Base-by-base conservation (phyloP, 106 monocot genomes). In the Cymbidium sinense region DNA sequence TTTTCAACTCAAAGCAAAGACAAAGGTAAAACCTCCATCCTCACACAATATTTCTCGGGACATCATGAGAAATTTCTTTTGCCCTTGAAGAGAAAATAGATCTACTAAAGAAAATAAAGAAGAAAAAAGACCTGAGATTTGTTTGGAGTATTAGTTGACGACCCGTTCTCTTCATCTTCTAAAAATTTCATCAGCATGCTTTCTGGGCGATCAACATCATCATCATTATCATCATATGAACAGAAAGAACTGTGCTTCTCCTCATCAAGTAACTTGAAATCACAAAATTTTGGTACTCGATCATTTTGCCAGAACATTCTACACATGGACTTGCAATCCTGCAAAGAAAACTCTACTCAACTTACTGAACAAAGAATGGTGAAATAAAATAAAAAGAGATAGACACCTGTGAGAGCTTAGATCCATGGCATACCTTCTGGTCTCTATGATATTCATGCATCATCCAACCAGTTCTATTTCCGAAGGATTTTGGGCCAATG, bases 381-480 rank as follows among this genome's bases (percentile, higher is more conserved):
- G 25, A n/a, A 37, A 43, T 18, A 20, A 52, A 15, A 13, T 52
- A 31, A 36, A 21, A 12, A 28, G 5, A 28, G 10, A 64, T 23
- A 10, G 23, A 23, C 80, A 83, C 85, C 83, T 85, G 50, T 52
- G 52, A 25, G 55, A 44, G 23, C 34, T 70, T 79, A 62, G 13
- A 28, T 71, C 23, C 81, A 36, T 19, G 52, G 20, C 3, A 52
- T 3, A 15, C 8, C 13, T 70, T 76, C 39, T 75, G 61, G 64
- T 85, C 81, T 67, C 36, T 71, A 2, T 70, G 82, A 70, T 88
- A 88, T 64, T 85, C 83, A 21, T 81, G 23, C 85, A 88, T 85
- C 72, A 37, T 65, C 88, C 88, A 88, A 81, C 81, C 50, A 65
- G 85, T 78, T 76, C 33, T 78, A 74, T 81, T 33, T 23, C 83